These are phyloP conservation scores for Cladosporium oxysporum DNA, from an alignment of 2,329 filamentous ascomycete genomes.

Conservation along the genomic window DNA sequence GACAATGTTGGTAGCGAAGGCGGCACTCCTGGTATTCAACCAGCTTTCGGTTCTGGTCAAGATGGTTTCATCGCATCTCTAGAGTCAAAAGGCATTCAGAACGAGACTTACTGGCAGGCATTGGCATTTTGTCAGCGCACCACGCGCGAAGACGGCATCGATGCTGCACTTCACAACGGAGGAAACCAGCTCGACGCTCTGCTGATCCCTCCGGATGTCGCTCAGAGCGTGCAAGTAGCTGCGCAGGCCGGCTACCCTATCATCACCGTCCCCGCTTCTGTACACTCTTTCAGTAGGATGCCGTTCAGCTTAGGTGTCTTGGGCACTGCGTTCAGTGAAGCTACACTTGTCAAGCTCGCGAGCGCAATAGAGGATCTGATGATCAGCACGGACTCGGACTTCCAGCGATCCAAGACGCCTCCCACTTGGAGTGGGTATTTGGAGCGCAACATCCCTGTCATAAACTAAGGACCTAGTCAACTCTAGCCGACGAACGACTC, in stretches of 20 bases:
- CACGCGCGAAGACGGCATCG: constrained; percentile 66
- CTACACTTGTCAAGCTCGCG: constrained; percentile 35
- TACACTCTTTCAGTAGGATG: constrained; percentile 49
- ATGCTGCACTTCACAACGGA: constrained; percentile 59
- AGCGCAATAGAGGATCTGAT: constrained; percentile 51
- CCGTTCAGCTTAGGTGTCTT: constrained; percentile 47
- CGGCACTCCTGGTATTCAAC: constrained; percentile 57
- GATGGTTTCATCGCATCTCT: constrained; percentile 68
- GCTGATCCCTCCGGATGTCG: constrained; percentile 68
- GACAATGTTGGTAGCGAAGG: constrained; percentile 68
- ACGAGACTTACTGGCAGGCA: constrained; percentile 69
- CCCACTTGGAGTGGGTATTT: constrained; percentile 43
- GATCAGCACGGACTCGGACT: constrained; percentile 22
- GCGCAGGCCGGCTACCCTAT: constrained; percentile 76
- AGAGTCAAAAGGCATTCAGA: constrained; percentile 59
- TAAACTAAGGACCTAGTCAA: not conserved
- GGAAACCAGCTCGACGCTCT: constrained; percentile 59
- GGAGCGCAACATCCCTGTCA: constrained; percentile 41
- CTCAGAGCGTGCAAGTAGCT: constrained; percentile 67
- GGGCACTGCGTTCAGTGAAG: constrained; percentile 38
- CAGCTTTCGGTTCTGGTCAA: constrained; percentile 70
- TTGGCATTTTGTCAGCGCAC: constrained; percentile 61
- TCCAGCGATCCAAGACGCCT: constrained; percentile 36
- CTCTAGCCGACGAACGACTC: not conserved
- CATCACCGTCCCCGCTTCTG: constrained; percentile 66